Conservation (phyloP, 495 filamentous ascomycete species). For the Achaetomiella virescens region DNA sequence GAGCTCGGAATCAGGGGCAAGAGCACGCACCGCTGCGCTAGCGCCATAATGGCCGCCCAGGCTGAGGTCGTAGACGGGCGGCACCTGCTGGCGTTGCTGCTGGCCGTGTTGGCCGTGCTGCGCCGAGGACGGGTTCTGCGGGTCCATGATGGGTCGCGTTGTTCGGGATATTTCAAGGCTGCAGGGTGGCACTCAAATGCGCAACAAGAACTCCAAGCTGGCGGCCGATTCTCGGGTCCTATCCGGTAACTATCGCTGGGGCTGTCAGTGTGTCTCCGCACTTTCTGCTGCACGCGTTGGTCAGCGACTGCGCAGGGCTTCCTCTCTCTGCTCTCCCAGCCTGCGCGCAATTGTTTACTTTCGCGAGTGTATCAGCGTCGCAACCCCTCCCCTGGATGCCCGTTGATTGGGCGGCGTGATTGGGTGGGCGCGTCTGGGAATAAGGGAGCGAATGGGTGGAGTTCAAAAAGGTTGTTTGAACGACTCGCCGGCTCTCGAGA, state of each 20-base stretch:
- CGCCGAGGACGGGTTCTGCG: constrained; percentile 38
- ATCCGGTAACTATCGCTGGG: constrained; percentile 2
- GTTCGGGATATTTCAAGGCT: background rate
- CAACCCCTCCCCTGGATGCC: constrained; percentile 14
- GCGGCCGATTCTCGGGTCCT: background rate
- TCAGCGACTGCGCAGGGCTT: constrained; percentile 1
- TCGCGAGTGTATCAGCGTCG: constrained; percentile 9
- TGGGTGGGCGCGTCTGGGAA: constrained; percentile 21
- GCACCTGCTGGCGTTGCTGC: constrained; percentile 40
- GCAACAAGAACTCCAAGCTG: background rate
- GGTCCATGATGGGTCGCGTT: constrained; percentile 36
- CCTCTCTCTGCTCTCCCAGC: background rate
- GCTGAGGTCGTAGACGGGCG: constrained; percentile 66
- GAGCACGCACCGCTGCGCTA: constrained; percentile 64
- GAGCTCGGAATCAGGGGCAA: background rate
- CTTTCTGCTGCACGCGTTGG: background rate
- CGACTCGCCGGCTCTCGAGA: constrained; percentile 22
- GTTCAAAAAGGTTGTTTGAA: constrained; percentile 26
- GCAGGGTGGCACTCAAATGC: background rate
- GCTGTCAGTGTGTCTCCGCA: constrained; percentile 1
- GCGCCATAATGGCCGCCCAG: constrained; percentile 90
- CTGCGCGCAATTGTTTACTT: constrained; percentile 30
- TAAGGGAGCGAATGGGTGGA: constrained; percentile 30
- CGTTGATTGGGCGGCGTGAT: constrained; percentile 35
- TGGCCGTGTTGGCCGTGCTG: constrained; percentile 33